Base-by-base conservation (phyloP, 2,329 filamentous ascomycete species). In the Ophiocordyceps camponoti-leonardi region DNA sequence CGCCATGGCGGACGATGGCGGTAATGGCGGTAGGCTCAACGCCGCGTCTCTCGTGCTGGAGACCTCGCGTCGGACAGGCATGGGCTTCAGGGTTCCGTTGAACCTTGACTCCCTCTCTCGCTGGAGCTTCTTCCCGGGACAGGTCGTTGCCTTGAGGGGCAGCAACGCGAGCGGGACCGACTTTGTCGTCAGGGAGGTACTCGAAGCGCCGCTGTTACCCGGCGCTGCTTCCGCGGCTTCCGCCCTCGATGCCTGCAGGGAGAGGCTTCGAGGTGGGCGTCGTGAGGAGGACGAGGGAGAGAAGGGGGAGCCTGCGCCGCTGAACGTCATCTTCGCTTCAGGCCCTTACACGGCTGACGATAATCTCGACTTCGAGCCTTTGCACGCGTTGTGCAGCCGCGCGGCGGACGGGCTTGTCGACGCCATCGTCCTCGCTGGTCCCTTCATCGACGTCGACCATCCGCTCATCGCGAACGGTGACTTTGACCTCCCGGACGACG, bases 261-360 rank as follows among this genome's bases (percentile, higher is more conserved):
- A 83, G 46, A 77, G 79, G 48, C 69, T 94, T 12, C 73, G 75
- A 18, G 78, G 78, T 42, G 74, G 72, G 1, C 71, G 75, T 0
- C 77, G 80, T 49, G 72, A 71, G 22, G 78, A 79, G 73, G 79
- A 73, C 35, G 65, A 69, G 2, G 63, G 62, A 46, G 50, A 55
- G 4, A 58, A 62, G 14, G 50, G 54, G 4, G 58, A 62, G 14
- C 72, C 76, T 1, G 67, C 77, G 10, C 87, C 90, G 1, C 64
- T 96, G 18, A 87, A 74, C 54, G 68, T 94, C 44, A 62, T 95
- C 35, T 72, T 90, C 48, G 86, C 83, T 2, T 77, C 86, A 0
- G 92, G 92, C 0, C 92, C 92, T 0, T 98, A 93, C 62, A 94
- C 88, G 0, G 79, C 87, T 3, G 88, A 96, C 53, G 84, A 90